Evolutionary conservation across 805 yeast genomes (phyloP).

Genomic region (Saturnispora dispora): DNA sequence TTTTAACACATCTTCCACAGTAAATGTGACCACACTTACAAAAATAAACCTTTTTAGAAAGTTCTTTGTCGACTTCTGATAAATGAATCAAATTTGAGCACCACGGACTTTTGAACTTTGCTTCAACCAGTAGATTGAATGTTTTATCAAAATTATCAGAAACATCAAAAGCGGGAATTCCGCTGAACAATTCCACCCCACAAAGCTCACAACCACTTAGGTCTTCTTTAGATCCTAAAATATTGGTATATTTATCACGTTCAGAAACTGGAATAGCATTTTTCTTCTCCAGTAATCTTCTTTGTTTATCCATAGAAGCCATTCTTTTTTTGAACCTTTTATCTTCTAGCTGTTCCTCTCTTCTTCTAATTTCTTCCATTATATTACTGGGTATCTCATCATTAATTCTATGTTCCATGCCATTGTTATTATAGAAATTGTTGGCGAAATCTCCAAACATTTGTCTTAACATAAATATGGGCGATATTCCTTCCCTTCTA

Average conservation of each 20-base stretch:
- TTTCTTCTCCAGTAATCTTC: conserved; percentile 17
- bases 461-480: background rate
- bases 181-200: conserved; percentile 64
- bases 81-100: conserved; percentile 38
- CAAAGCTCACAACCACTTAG: conserved; percentile 51
- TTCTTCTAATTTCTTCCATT: conserved; percentile 22
- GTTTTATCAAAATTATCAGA: conserved; percentile 8
- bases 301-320: conserved; percentile 5
- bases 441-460: background rate
- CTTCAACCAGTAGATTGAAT: conserved; percentile 22
- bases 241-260: conserved; percentile 18
- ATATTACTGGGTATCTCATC: conserved; percentile 23
- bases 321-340: conserved; percentile 17
- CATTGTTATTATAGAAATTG: background rate
- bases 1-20: conserved; percentile 77
- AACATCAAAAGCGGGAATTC: conserved; percentile 42
- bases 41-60: conserved; percentile 58
- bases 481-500: background rate
- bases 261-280: conserved; percentile 9
- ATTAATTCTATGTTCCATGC: background rate
- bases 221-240: conserved; percentile 26
- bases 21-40: conserved; percentile 76
- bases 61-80: conserved; percentile 46
- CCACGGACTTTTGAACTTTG: conserved; percentile 49
- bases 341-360: conserved; percentile 25